These are phyloP conservation scores for Suillus lakei DNA, from an alignment of 768 basidiomycete genomes.

Conservation along the genomic window DNA sequence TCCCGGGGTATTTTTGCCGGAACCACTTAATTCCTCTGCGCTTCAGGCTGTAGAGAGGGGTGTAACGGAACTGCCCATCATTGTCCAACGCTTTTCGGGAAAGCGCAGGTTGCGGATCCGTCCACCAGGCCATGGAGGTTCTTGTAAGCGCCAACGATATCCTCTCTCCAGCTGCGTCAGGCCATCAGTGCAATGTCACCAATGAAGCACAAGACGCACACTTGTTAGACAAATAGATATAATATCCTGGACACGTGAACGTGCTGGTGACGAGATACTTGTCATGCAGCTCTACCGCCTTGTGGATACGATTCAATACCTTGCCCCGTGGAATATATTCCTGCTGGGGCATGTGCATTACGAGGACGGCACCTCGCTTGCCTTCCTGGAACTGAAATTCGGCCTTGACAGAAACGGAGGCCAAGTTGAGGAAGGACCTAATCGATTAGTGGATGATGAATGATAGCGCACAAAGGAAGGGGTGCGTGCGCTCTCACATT, in stretches of 20 bases:
- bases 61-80: neutral
- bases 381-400: slow-evolving; percentile 39
- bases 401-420: slow-evolving; percentile 36
- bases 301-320: slow-evolving; percentile 30
- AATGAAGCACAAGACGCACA: neutral
- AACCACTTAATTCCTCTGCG: neutral
- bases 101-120: neutral
- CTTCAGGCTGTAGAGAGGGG: slow-evolving; percentile 7
- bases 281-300: slow-evolving; percentile 28
- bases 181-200: neutral
- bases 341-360: slow-evolving; percentile 36
- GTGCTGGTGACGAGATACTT: slow-evolving; percentile 39
- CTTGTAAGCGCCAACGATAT: slow-evolving; percentile 18
- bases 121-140: slow-evolving; percentile 5
- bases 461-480: neutral
- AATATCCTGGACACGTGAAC: slow-evolving; percentile 37
- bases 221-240: slow-evolving; percentile 38
- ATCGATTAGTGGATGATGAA: neutral
- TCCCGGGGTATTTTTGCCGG: no score
- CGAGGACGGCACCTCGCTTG: slow-evolving; percentile 38
- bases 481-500: slow-evolving; percentile 21
- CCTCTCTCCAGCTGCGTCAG: slow-evolving; percentile 27
- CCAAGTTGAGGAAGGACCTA: slow-evolving; percentile 27
- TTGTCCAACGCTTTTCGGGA: slow-evolving; percentile 1
- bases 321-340: slow-evolving; percentile 23